phyloP scores from a whole-genome alignment of 768 basidiomycete species.

The Aureoboletus auriporus region DNA sequence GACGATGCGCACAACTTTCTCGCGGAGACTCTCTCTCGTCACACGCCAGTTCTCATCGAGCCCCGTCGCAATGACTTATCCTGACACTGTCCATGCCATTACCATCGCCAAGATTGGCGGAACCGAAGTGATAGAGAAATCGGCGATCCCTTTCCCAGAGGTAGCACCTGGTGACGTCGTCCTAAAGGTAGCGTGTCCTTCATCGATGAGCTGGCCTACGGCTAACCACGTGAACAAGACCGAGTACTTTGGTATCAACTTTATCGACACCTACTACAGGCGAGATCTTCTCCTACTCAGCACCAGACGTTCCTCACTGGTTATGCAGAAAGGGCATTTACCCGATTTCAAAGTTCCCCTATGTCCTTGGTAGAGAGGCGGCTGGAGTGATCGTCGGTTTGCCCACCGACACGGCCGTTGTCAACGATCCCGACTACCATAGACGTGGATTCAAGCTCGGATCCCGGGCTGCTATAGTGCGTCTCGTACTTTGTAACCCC shows the following conservation, averaged over 20 bases:
- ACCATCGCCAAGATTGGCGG: slow-evolving; percentile 72
- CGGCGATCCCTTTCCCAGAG: slow-evolving; percentile 61
- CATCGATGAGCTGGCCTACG: background rate
- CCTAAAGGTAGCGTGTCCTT: slow-evolving; percentile 29
- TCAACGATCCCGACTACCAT: slow-evolving; percentile 60
- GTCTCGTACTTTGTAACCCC: slow-evolving; percentile 16
- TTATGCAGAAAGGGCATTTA: slow-evolving; percentile 60
- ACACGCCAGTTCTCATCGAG: slow-evolving; percentile 24
- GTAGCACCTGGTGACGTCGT: slow-evolving; percentile 56
- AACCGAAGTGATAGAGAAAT: slow-evolving; percentile 71
- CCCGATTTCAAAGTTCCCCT: slow-evolving; percentile 52
- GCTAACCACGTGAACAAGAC: slow-evolving; percentile 36
- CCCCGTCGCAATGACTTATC: slow-evolving; percentile 45
- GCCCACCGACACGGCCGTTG: slow-evolving; percentile 60
- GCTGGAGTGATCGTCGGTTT: slow-evolving; percentile 73
- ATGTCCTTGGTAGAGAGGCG: slow-evolving; percentile 72
- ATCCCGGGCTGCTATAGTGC: slow-evolving; percentile 66
- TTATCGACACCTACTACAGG: slow-evolving; percentile 82
- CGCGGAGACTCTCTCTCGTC: slow-evolving; percentile 20
- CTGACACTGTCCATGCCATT: slow-evolving; percentile 64
- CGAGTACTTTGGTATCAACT: slow-evolving; percentile 81
- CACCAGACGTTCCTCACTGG: background rate
- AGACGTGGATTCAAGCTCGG: slow-evolving; percentile 64
- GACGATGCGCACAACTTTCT: slow-evolving; percentile 4
- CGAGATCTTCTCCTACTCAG: slow-evolving; percentile 26